phyloP scores from a whole-genome alignment of 176 grass and related monocot species.

The Rhipidocladum racemiflorum region DNA sequence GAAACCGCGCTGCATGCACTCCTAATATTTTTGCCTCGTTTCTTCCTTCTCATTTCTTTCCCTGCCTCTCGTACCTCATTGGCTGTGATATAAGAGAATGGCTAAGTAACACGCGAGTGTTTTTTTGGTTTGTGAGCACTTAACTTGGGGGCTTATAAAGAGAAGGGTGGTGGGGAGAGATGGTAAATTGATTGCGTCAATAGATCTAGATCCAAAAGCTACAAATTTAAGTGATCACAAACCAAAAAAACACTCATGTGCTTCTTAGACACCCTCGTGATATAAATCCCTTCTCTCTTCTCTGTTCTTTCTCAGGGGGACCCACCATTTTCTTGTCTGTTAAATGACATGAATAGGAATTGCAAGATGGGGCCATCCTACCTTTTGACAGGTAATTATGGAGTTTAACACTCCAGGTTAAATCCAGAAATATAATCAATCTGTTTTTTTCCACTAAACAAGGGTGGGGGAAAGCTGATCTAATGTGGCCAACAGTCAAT shows the following conservation, averaged over 20 bases:
- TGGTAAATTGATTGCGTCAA: too few species aligned
- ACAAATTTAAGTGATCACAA: too few species aligned
- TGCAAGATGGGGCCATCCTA: not conserved
- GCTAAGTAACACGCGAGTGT: too few species aligned
- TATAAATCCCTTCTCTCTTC: not conserved
- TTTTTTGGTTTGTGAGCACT: too few species aligned
- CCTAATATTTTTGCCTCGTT: not conserved
- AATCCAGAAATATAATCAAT: not conserved
- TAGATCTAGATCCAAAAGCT: too few species aligned
- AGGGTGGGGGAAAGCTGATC: not conserved
- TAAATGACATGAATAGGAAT: not conserved
- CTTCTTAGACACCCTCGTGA: too few species aligned
- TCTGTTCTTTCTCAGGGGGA: not conserved
- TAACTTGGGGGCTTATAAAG: too few species aligned
- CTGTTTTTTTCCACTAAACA: not conserved
- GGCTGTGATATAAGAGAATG: not conserved
- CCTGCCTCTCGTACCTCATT: too few species aligned
- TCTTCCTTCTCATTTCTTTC: not conserved
- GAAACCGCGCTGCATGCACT: conserved; percentile 15
- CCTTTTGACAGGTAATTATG: not conserved
- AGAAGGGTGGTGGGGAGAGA: too few species aligned
- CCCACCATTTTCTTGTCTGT: not conserved
- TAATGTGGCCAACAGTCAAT: not conserved
- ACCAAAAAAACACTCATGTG: too few species aligned
- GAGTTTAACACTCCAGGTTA: not conserved